These are phyloP conservation scores for Isabelozyma pseudorhagii DNA, from an alignment of 805 yeast genomes.

Conservation along the genomic window DNA sequence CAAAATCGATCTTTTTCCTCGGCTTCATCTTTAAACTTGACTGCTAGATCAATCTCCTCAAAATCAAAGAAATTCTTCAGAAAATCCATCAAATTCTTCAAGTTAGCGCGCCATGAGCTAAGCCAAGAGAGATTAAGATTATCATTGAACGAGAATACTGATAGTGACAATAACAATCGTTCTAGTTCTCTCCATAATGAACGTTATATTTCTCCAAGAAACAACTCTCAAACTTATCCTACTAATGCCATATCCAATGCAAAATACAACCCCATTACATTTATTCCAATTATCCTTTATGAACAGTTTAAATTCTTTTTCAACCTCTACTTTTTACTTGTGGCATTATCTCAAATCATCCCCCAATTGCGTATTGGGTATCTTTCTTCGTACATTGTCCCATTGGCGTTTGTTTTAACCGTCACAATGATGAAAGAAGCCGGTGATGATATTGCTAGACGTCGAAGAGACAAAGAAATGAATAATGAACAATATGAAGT, in stretches of 20 bases:
- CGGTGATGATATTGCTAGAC: constrained; percentile 84
- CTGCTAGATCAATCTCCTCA: constrained; percentile 8
- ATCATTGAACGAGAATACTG: neutral
- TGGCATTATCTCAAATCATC: constrained; percentile 88
- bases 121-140: constrained; percentile 17
- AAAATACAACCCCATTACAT: constrained; percentile 83
- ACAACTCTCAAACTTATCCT: constrained; percentile 33
- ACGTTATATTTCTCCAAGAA: constrained; percentile 40
- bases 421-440: constrained; percentile 98
- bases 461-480: constrained; percentile 86
- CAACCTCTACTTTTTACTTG: constrained; percentile 85
- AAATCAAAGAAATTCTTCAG: constrained; percentile 6
- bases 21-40: constrained; percentile 10
- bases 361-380: constrained; percentile 93
- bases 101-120: constrained; percentile 23
- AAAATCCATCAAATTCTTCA: constrained; percentile 14
- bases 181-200: constrained; percentile 13
- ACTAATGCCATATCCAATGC: constrained; percentile 90
- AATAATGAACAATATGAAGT: constrained; percentile 82
- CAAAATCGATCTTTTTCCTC: constrained; percentile 19
- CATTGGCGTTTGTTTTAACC: constrained; percentile 84
- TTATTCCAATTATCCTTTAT: constrained; percentile 82
- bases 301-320: constrained; percentile 97
- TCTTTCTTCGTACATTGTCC: constrained; percentile 87
- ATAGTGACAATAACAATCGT: neutral